Conservation (phyloP, 208 protist genomes). For the Novymonas esmeraldas region DNA sequence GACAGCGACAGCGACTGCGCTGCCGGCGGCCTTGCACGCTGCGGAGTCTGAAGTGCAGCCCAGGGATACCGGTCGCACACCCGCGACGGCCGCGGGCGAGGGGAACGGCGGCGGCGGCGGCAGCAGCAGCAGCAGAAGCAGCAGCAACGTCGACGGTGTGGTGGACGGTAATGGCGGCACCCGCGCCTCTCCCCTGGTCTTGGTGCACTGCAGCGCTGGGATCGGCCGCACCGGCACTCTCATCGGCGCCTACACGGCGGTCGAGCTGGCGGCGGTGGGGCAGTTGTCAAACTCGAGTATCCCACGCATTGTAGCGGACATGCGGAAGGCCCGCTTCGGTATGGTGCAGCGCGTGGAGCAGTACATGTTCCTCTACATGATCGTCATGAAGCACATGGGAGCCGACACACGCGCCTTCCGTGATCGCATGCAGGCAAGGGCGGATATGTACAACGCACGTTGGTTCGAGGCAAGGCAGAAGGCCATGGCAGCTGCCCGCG, state of each 20-base stretch:
- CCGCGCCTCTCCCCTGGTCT: conserved; percentile 36
- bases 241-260: conserved; percentile 71
- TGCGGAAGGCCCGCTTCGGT: conserved; percentile 65
- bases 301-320: conserved; percentile 43
- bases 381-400: conserved; percentile 51
- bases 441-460: conserved; percentile 24
- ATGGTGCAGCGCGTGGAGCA: conserved; percentile 90
- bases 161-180: no score
- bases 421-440: conserved; percentile 30
- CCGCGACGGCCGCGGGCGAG: not conserved
- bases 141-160: not conserved
- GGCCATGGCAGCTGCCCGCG: conserved; percentile 7
- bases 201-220: conserved; percentile 89
- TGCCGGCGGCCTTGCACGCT: not conserved
- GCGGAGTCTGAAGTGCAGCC: no score
- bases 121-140: not conserved
- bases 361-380: conserved; percentile 85
- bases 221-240: conserved; percentile 87
- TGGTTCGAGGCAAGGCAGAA: conserved; percentile 35
- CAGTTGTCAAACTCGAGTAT: conserved; percentile 43
- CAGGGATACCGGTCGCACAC: no score
- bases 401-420: conserved; percentile 25
- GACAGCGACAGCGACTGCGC: not conserved
- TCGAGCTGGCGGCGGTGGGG: conserved; percentile 38
- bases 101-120: not conserved